Percentiles rank a stretch among this genome's conserved stretches.
phyloP scores from a whole-genome alignment of 495 filamentous ascomycete species.

The Neurospora sp. region DNA sequence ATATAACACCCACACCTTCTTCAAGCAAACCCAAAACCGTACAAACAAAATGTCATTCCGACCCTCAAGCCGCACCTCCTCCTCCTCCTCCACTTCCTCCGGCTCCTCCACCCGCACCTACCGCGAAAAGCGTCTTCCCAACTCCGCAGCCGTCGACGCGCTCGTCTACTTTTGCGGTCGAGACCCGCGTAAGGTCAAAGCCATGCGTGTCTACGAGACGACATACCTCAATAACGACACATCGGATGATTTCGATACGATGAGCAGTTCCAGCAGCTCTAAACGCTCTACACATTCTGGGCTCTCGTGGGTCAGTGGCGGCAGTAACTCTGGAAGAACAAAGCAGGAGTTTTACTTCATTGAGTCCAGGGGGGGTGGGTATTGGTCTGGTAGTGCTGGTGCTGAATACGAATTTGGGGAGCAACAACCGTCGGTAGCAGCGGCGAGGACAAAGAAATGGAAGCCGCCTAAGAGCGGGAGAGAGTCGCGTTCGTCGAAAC shows the following conservation, averaged over 20 bases:
- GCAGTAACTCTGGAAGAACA: neutral
- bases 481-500: slow-evolving; percentile 1
- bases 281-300: neutral
- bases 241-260: slow-evolving; percentile 7
- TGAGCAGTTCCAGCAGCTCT: slow-evolving; percentile 2
- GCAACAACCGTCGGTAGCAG: neutral
- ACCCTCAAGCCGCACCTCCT: slow-evolving; percentile 2
- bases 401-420: slow-evolving; percentile 1
- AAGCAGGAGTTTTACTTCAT: slow-evolving; percentile 10
- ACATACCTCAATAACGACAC: slow-evolving; percentile 1
- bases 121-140: slow-evolving; percentile 7
- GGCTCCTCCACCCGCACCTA: slow-evolving; percentile 4
- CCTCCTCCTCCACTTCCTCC: slow-evolving; percentile 3
- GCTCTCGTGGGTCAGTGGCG: slow-evolving; percentile 5
- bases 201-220: slow-evolving; percentile 14
- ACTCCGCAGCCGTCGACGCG: slow-evolving; percentile 12
- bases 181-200: slow-evolving; percentile 15
- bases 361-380: slow-evolving; percentile 1
- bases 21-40: neutral
- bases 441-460: neutral
- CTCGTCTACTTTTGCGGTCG: slow-evolving; percentile 17
- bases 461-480: neutral
- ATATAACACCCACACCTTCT: neutral
- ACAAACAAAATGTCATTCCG: neutral
- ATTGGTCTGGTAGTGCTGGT: neutral